phyloP scores from a whole-genome alignment of 2,329 filamentous ascomycete species.

The Monosporascus sp. region DNA sequence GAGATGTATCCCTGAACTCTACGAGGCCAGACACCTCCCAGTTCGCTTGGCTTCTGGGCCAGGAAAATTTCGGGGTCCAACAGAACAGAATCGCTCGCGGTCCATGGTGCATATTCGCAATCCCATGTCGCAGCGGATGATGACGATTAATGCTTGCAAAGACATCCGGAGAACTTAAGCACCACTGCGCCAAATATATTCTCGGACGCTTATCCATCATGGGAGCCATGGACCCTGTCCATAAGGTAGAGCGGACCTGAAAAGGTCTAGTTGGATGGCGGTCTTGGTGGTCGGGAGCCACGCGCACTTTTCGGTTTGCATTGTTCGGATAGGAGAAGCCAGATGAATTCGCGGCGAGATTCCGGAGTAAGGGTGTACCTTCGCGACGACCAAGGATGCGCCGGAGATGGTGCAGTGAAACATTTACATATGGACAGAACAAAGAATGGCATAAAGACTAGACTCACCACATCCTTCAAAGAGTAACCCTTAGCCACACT shows the following conservation, averaged over 20 bases:
- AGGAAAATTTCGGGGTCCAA: neutral
- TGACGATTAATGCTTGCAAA: neutral
- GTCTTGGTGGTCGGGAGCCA: neutral
- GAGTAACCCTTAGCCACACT: slow-evolving; percentile 41
- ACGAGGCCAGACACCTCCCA: neutral
- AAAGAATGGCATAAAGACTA: neutral
- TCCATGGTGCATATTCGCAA: neutral
- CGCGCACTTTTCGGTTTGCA: neutral
- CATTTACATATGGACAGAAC: neutral
- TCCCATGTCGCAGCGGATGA: neutral
- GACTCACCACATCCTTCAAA: slow-evolving; percentile 26
- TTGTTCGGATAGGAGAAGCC: too few relatives aligned
- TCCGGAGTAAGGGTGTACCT: neutral
- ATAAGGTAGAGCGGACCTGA: neutral
- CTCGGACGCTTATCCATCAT: neutral
- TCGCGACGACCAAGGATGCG: neutral
- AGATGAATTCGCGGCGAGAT: too few relatives aligned
- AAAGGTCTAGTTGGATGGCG: neutral
- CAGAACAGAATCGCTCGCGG: neutral
- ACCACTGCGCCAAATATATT: neutral
- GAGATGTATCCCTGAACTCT: neutral
- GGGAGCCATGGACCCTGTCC: neutral
- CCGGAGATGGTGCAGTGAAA: neutral
- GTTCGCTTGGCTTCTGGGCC: neutral
- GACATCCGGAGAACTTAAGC: neutral